These are phyloP conservation scores for Vicia faba DNA, from an alignment of 306 rosid genomes.

Conservation along the genomic window DNA sequence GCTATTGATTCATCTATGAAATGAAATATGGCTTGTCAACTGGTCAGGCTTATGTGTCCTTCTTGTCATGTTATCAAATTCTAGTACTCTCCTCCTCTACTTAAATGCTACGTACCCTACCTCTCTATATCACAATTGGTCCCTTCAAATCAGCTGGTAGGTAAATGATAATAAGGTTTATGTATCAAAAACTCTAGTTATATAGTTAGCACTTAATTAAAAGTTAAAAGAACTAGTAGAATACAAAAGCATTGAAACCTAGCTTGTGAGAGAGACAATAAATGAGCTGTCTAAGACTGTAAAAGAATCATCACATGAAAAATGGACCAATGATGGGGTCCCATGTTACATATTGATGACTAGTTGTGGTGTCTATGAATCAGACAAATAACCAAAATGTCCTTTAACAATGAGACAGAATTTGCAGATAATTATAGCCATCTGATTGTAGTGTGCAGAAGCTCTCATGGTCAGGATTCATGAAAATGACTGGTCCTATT, in stretches of 20 bases:
- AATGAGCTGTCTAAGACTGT: conserved; percentile 59
- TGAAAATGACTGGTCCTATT: conserved; percentile 51
- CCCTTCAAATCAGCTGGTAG: conserved; percentile 27
- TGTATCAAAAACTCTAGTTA: neutral
- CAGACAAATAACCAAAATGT: conserved; percentile 52
- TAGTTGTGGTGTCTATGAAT: conserved; percentile 46
- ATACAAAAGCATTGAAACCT: conserved; percentile 30
- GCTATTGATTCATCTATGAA: conserved; percentile 50
- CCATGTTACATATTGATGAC: conserved; percentile 43
- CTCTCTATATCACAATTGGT: conserved; percentile 31
- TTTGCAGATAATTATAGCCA: conserved; percentile 53
- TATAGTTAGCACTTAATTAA: neutral
- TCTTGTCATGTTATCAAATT: conserved; percentile 30
- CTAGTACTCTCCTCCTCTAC: neutral
- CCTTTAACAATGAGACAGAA: conserved; percentile 62
- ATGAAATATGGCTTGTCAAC: conserved; percentile 48
- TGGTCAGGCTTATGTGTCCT: conserved; percentile 44
- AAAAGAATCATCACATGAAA: conserved; percentile 47
- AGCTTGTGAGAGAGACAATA: conserved; percentile 42
- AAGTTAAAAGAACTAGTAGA: neutral
- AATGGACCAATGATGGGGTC: conserved; percentile 45
- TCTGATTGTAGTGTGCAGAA: conserved; percentile 54
- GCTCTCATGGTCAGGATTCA: conserved; percentile 50
- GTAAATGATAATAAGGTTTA: conserved; percentile 17
- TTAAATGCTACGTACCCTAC: conserved; percentile 36